phyloP scores from a whole-genome alignment of 2,329 filamentous ascomycete genomes.

The Aschersonia sp. region DNA sequence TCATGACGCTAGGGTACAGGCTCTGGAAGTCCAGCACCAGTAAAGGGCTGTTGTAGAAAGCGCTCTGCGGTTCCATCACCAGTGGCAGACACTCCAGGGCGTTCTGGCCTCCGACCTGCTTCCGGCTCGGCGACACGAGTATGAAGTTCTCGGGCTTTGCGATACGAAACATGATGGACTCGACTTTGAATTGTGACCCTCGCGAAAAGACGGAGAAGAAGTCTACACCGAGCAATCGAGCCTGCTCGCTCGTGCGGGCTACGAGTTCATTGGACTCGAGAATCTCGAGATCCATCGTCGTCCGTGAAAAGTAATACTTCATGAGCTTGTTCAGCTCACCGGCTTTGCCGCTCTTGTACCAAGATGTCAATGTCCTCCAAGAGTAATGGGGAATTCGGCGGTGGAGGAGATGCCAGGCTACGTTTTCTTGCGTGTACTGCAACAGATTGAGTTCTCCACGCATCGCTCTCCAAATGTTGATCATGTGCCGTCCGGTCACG shows the following conservation, averaged over 20 bases:
- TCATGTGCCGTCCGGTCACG: conserved; percentile 88
- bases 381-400: conserved; percentile 79
- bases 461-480: conserved; percentile 97
- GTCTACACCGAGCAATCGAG: conserved; percentile 80
- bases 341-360: conserved; percentile 59
- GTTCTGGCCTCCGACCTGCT: conserved; percentile 88
- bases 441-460: conserved; percentile 78
- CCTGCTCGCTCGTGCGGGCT: conserved; percentile 83
- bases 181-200: conserved; percentile 96
- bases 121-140: conserved; percentile 75
- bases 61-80: conserved; percentile 95
- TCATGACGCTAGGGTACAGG: conserved; percentile 95
- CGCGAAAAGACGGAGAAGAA: conserved; percentile 94
- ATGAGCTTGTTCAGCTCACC: conserved; percentile 61
- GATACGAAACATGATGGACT: conserved; percentile 97
- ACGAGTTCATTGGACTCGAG: conserved; percentile 83
- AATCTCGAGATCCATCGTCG: conserved; percentile 77
- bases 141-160: conserved; percentile 94
- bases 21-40: conserved; percentile 93
- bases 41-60: conserved; percentile 81
- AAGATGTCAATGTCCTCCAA: conserved; percentile 63
- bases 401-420: conserved; percentile 81
- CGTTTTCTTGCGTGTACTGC: conserved; percentile 94
- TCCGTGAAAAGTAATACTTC: conserved; percentile 62
- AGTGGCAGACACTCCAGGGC: conserved; percentile 86